Base-by-base conservation (phyloP, 805 yeast genomes). In the Saccharomycopsis vini region DNA sequence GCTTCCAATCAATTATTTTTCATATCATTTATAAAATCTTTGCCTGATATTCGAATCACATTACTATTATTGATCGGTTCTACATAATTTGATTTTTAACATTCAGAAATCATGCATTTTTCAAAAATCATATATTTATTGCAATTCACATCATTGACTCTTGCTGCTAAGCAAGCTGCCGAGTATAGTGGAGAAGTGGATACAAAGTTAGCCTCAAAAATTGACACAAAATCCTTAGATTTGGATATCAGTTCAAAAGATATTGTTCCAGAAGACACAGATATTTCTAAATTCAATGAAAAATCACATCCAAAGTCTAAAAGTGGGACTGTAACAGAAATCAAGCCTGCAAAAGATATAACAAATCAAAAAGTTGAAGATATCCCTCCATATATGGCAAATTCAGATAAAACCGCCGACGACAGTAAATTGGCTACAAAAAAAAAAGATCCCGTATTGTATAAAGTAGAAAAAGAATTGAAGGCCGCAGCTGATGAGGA, bases 171-270 rank as follows among this genome's bases (percentile, higher is more conserved):
- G n/a, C n/a, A n/a, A n/a, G n/a, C n/a, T n/a, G 5, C 34, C 34
- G n/a, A 26, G 12, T 26, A 26, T 12, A 7, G 10, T 26, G 4
- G 21, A 13, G 22, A 18, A 18, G 35, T 6, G 18, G 12, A 13
- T 19, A 16, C 18, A 18, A 6, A 29, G n/a, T 13, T 19, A 7
- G 28, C 22, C 13, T 44, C 47, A 5, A 44, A 44, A 13, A 12
- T 44, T 31, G 49, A 45, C 36, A 29, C 49, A 10, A 45, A 45
- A 31, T 23, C 45, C 22, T 16, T 44, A 6, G 47, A 44, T 30
- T 16, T 36, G 2, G 43, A 31, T 20, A 15, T 41, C 18, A n/a
- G n/a, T n/a, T n/a, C n/a, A n/a, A n/a, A n/a, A n/a, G n/a, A n/a
- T n/a, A n/a, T n/a, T n/a, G n/a, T n/a, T n/a, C 32, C 35, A 12